Evolutionary conservation across 352 stramenopile species (phyloP), one percentile per base, ranked within the genome.

Genomic region (Blastocystis sp.): DNA sequence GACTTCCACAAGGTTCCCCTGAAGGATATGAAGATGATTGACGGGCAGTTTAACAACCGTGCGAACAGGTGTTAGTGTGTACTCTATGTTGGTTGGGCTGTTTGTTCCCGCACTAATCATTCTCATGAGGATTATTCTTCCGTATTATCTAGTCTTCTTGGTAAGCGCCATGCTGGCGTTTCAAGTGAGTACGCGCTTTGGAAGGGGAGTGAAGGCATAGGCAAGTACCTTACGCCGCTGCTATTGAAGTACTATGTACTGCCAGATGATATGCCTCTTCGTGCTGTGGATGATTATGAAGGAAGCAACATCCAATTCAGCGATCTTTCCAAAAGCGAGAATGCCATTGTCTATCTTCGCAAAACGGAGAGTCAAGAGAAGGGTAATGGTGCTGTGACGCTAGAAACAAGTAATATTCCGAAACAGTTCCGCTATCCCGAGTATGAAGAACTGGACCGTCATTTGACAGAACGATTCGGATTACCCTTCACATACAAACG

Each of bases 401-500:
- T 34, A 34, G 28, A 34, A 7, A 65, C 9, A 10, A 24, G 60
- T 24, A 9, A 38, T 7, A 79, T 79, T 48, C 69, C 69, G 2
- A 21, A 28, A 19, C 69, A 79, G 24, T 79, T 79, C 42, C 14
- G 1, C 57, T 79, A 3, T 61, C 38, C 43, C 11, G 69, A 79
- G 28, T 79, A 79, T 43, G 43, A 38, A 24, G 69, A 79, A 28
- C 28, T 79, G 40, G 69, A 79, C 40, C 21, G 14, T 10, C n/a
- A 63, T 61, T 54, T 79, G 24, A 64, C 48, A 24, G 7, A 79
- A 54, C 69, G 69, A n/a, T 79, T 65, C 60, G 69, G 69, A 45
- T 34, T 79, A 10, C 69, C 69, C 57, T 79, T 79, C 48, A 79
- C 69, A 38, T 79, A 79, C n/a, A 79, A 79, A 61, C 69, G 69